Evolutionary conservation across 2,329 filamentous ascomycete genomes (phyloP).

Genomic region (Pyrenochaeta sp.): DNA sequence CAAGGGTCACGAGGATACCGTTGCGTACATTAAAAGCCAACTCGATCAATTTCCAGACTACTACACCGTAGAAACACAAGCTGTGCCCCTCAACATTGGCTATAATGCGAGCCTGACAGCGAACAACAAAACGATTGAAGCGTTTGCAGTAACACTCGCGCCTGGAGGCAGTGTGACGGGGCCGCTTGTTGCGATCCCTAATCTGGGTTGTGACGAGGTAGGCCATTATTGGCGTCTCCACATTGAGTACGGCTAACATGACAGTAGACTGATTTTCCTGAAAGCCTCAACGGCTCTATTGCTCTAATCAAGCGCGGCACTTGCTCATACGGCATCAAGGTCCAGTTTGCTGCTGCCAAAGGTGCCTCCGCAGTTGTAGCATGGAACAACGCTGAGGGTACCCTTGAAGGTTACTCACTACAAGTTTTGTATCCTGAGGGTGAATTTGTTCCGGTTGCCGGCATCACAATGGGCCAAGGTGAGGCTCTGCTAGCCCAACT

Average conservation of each 20-base stretch:
- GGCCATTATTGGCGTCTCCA: neutral
- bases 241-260: neutral
- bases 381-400: slow-evolving; percentile 73
- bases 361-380: slow-evolving; percentile 74
- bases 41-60: slow-evolving; percentile 45
- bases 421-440: slow-evolving; percentile 59
- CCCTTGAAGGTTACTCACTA: slow-evolving; percentile 53
- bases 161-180: slow-evolving; percentile 42
- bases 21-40: slow-evolving; percentile 47
- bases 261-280: slow-evolving; percentile 66
- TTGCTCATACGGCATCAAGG: slow-evolving; percentile 77
- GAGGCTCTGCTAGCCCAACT: slow-evolving; percentile 64
- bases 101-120: slow-evolving; percentile 38
- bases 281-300: slow-evolving; percentile 67
- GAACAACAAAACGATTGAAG: slow-evolving; percentile 39
- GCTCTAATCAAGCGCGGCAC: slow-evolving; percentile 75
- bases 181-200: slow-evolving; percentile 41
- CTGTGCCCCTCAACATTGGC: slow-evolving; percentile 32
- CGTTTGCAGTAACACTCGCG: slow-evolving; percentile 38
- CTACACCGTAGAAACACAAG: slow-evolving; percentile 48
- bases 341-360: slow-evolving; percentile 62
- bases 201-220: slow-evolving; percentile 47
- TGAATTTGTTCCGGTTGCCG: slow-evolving; percentile 73
- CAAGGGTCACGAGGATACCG: slow-evolving; percentile 50
- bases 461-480: slow-evolving; percentile 69